Base-by-base conservation (phyloP, 331 rosid genomes). In the Quercus lobata region DNA sequence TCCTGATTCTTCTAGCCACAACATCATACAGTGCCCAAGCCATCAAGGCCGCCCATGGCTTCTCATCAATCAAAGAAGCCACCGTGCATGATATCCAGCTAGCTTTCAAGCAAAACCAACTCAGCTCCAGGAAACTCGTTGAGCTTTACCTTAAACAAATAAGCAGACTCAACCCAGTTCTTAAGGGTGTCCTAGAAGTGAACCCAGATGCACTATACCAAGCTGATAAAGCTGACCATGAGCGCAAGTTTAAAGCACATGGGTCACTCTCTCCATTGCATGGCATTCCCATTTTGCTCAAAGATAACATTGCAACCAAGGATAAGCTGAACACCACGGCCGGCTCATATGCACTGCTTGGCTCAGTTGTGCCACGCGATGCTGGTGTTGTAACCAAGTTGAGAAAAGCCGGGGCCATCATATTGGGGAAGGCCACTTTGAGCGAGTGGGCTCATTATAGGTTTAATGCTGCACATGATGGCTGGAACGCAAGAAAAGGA, bases 311-410 rank as follows among this genome's bases (percentile, higher is more conserved):
- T 1, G 83, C 61, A 5, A 83, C 85, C 10, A 55, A 60, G 19
- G 87, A 90, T 61, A 81, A 83, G 85, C 75, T 89, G 19, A 92
- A 92, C 75, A 87, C 88, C 4, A 88, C 92, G 0, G 89, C 83
- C 0, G 93, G 94, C 14, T 92, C 97, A 7, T 88, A 65, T 35
- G 93, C 97, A 1, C 57, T 92, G 84, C 5, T 90, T 21, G 92
- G 94, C 1, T 83, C 97, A 12, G 63, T 29, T 74, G 92, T 83
- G 18, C 79, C 88, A 30, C 89, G 89, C 53, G 97, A 92, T 6
- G 97, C 95, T 1, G 84, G 84, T 80, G 93, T 89, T 56, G 92
- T 84, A 62, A 46, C 69, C 29, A 85, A 57, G 89, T 77, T 92
- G 71, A 89, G 97, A 75, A 73, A 61, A 19, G 88, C 87, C 1